Conservation (phyloP, 495 filamentous ascomycete genomes). For the Aspergillus ostianus region DNA sequence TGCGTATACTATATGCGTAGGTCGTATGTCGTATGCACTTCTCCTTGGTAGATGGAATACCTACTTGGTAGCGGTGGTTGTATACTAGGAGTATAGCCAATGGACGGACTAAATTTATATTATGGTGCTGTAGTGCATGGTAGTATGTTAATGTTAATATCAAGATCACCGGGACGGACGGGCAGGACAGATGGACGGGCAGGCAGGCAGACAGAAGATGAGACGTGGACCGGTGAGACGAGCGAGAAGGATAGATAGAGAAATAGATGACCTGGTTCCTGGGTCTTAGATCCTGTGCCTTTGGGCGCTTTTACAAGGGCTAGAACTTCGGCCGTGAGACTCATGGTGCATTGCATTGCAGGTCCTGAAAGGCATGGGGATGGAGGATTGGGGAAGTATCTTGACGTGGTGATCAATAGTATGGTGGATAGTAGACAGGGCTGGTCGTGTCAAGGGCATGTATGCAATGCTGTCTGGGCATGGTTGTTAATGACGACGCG, state of each 20-base stretch:
- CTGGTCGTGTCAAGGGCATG: neutral
- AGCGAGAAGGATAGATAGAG: neutral
- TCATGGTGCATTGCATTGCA: neutral
- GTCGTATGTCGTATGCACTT: too few species aligned
- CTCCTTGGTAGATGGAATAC: too few species aligned
- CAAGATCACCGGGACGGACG: neutral
- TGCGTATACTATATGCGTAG: too few species aligned
- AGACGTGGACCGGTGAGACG: neutral
- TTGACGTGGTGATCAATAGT: too few species aligned
- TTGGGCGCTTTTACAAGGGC: neutral
- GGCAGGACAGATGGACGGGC: too few species aligned
- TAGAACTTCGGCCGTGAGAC: neutral
- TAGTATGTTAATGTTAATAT: neutral
- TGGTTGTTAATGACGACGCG: neutral
- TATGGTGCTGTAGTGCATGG: neutral
- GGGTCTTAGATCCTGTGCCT: neutral
- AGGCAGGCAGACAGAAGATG: neutral
- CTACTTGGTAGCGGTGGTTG: too few species aligned
- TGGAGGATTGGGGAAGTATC: neutral
- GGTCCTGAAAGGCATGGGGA: neutral
- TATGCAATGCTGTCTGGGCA: constrained; percentile 4
- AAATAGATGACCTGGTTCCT: too few species aligned
- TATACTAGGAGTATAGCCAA: neutral
- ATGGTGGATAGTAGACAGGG: constrained; percentile 6
- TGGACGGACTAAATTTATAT: neutral